Evolutionary conservation across 164 flowering plant genomes (phyloP).

Genomic region (Malania oleifera): DNA sequence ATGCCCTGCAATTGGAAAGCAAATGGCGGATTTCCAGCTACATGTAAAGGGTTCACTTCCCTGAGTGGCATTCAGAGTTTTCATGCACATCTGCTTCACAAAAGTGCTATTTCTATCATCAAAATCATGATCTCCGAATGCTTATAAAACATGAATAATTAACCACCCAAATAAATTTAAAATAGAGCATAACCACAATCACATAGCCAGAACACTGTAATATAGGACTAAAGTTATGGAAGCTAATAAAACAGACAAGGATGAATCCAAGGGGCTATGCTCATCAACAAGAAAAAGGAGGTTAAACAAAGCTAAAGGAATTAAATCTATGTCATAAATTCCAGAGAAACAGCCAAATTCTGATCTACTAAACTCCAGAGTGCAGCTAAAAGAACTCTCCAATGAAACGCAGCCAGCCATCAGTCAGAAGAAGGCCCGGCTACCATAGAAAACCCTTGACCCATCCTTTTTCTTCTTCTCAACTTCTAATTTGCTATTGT

Average conservation of each 20-base stretch:
- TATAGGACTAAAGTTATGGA: neutral
- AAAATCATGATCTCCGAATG: neutral
- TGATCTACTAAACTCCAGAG: neutral
- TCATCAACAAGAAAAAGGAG: neutral
- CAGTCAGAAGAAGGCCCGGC: conserved; percentile 69
- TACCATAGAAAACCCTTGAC: conserved; percentile 81
- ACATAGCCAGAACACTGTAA: neutral
- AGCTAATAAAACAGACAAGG: neutral
- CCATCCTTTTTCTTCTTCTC: conserved; percentile 67
- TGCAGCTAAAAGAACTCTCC: neutral
- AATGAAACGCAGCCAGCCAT: neutral
- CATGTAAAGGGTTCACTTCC: no score
- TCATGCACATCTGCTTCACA: neutral
- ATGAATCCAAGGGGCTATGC: neutral
- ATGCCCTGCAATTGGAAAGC: no score
- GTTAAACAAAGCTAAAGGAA: neutral
- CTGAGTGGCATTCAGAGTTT: neutral
- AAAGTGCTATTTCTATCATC: neutral
- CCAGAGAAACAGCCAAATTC: no score
- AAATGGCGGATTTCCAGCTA: no score
- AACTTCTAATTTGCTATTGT: conserved; percentile 19
- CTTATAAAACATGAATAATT: neutral
- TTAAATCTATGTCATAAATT: no score
- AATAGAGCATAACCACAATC: neutral
- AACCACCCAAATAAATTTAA: neutral